Base-by-base conservation (phyloP, 495 filamentous ascomycete genomes). In the Xylaria acuta region DNA sequence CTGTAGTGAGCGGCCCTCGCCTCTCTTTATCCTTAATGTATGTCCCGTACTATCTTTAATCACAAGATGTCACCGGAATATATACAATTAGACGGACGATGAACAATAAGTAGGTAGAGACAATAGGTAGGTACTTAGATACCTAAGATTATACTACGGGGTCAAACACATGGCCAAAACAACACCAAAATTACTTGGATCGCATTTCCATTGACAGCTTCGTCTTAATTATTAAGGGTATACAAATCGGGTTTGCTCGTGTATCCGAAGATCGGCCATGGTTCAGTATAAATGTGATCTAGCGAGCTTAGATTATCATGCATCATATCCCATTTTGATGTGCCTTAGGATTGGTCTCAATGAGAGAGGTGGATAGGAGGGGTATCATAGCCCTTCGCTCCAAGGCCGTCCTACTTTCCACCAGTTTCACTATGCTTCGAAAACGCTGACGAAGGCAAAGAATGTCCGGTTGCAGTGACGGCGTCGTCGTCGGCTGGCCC, bases 381-480 rank as follows among this genome's bases (percentile, higher is more conserved):
- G n/a, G 16, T 36, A 3, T 11, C 16, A 20, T 59, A 3, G 32
- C 5, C 16, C 30, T 34, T n/a, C 30, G 6, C 56, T 59, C 12
- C n/a, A 36, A 36, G 18, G 7, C 49, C 27, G 5, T n/a, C 14
- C 18, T 59, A 34, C 68, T 77, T 77, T 43, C 75, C 75, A 38
- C 75, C 75, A 40, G 49, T 74, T 14, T 72, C 65, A 7, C 71
- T 75, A 36, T 38, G 65, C 36, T 77, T 77, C 14, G 49, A 51
- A 30, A 70, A 70, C 6, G 69, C 72, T 3, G 74, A 72, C 20
- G 62, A 70, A 8, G 75, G 75, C 40, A 77, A 43, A 6, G 75
- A 63, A 27, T 72, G 60, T 38, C 75, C 74, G 41, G 58, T 77
- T 3, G 64, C 75, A 20, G 75, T 72, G 8, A 77, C 56, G 40